A percentile compares a stretch with the other conserved stretches of the same genome.
These are phyloP conservation scores for Helotiales sp. DNA, from an alignment of 2,329 filamentous ascomycete genomes.

Conservation along the genomic window DNA sequence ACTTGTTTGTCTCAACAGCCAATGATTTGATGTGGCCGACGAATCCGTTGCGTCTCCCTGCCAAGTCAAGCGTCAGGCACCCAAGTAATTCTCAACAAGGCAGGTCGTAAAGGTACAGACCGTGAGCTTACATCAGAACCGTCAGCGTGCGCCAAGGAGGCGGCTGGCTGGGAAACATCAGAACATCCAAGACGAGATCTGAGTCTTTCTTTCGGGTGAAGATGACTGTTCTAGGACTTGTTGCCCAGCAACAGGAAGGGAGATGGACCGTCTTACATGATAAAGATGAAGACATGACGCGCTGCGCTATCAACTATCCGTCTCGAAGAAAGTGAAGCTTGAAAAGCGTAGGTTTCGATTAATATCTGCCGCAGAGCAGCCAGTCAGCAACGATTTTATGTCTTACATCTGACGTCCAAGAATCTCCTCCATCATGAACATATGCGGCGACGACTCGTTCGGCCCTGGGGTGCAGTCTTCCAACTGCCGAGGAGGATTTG, in stretches of 20 bases:
- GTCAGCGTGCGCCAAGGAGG: too few relatives aligned
- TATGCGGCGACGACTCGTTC: conserved; percentile 1
- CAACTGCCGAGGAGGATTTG: conserved; percentile 1
- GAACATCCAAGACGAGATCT: too few relatives aligned
- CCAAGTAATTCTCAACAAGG: not conserved
- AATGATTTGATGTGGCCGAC: not conserved
- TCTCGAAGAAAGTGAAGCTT: not conserved
- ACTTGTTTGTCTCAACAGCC: not conserved
- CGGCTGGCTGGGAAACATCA: too few relatives aligned
- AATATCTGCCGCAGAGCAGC: not conserved
- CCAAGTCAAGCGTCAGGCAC: not conserved
- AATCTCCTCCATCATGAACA: not conserved
- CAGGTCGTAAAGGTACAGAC: not conserved
- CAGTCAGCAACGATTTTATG: not conserved
- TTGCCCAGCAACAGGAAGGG: conserved; percentile 5
- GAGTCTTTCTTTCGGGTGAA: too few relatives aligned
- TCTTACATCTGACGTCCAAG: not conserved
- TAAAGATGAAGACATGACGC: not conserved
- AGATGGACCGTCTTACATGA: not conserved
- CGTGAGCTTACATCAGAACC: too few relatives aligned
- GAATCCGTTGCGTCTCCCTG: not conserved
- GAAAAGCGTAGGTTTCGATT: not conserved
- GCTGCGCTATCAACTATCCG: not conserved
- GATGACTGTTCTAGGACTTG: not conserved
- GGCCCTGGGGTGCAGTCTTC: conserved; percentile 1